These are phyloP conservation scores for Serendipita vermifera DNA, from an alignment of 768 basidiomycete species.

Conservation along the genomic window DNA sequence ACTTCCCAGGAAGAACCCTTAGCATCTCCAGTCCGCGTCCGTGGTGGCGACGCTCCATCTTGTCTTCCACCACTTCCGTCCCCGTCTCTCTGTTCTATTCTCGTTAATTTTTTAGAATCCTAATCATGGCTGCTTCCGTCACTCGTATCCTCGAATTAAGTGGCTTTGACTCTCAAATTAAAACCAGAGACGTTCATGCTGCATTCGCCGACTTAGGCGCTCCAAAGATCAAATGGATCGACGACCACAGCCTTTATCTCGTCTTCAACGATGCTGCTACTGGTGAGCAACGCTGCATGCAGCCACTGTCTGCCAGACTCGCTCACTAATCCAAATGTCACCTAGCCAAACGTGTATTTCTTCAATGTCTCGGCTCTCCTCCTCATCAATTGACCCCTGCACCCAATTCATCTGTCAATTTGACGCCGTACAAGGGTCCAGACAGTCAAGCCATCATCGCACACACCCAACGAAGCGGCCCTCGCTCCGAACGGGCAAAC, in stretches of 20 bases:
- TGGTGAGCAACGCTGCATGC: slow-evolving; percentile 43
- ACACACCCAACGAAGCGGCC: slow-evolving; percentile 39
- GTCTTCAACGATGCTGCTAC: slow-evolving; percentile 84
- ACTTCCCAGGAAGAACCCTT: too few relatives aligned
- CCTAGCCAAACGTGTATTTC: slow-evolving; percentile 88
- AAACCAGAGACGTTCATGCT: slow-evolving; percentile 89
- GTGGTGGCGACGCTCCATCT: neutral
- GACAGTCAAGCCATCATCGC: slow-evolving; percentile 79
- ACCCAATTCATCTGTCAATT: slow-evolving; percentile 42
- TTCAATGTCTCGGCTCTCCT: slow-evolving; percentile 72
- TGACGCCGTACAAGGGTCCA: slow-evolving; percentile 87
- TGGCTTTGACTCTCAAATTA: slow-evolving; percentile 88
- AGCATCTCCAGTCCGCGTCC: too few relatives aligned
- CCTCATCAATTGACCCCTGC: slow-evolving; percentile 50
- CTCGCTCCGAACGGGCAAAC: slow-evolving; percentile 1
- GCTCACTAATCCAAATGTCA: neutral
- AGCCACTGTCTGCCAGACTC: slow-evolving; percentile 1
- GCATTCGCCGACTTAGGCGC: slow-evolving; percentile 74
- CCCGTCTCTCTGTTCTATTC: neutral
- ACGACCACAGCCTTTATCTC: slow-evolving; percentile 88
- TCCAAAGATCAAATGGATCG: slow-evolving; percentile 98
- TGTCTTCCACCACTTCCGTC: neutral
- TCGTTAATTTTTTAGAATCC: slow-evolving; percentile 1
- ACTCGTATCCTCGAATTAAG: slow-evolving; percentile 87
- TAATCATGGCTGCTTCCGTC: slow-evolving; percentile 62